Conservation (phyloP, 106 monocot genomes). For the Iris macrosiphon region DNA sequence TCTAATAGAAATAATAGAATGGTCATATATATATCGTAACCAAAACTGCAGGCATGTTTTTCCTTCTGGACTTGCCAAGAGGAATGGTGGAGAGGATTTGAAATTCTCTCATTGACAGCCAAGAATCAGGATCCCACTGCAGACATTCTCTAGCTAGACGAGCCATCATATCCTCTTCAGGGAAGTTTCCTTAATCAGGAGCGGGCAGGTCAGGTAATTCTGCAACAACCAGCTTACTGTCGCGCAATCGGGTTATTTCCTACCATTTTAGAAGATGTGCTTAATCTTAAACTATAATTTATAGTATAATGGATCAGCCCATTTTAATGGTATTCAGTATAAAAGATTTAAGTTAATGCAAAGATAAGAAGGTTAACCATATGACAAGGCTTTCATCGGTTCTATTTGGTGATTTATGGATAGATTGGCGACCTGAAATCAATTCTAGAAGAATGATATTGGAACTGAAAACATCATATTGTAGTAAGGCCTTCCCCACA, state of each 20-base stretch:
- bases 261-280: slow-evolving; percentile 40
- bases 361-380: slow-evolving; percentile 58
- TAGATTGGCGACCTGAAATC: slow-evolving; percentile 75
- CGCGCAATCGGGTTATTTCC: slow-evolving; percentile 52
- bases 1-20: too few relatives aligned
- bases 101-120: slow-evolving; percentile 91
- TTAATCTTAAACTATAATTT: too few relatives aligned
- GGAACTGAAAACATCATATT: slow-evolving; percentile 97
- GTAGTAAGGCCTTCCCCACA: slow-evolving; percentile 79
- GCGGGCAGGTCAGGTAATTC: slow-evolving; percentile 86
- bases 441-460: slow-evolving; percentile 87
- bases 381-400: slow-evolving; percentile 84
- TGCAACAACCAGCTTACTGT: slow-evolving; percentile 47
- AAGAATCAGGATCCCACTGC: slow-evolving; percentile 79
- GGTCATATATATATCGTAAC: too few relatives aligned
- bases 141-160: slow-evolving; percentile 83
- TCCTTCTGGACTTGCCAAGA: slow-evolving; percentile 35
- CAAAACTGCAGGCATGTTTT: too few relatives aligned
- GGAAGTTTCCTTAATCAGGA: slow-evolving; percentile 74
- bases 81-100: slow-evolving; percentile 73
- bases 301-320: too few relatives aligned
- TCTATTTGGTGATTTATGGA: slow-evolving; percentile 58
- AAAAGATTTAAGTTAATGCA: too few relatives aligned
- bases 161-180: slow-evolving; percentile 86
- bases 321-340: too few relatives aligned